Base-by-base conservation (phyloP, 768 basidiomycete genomes). In the Trametes cubensis region DNA sequence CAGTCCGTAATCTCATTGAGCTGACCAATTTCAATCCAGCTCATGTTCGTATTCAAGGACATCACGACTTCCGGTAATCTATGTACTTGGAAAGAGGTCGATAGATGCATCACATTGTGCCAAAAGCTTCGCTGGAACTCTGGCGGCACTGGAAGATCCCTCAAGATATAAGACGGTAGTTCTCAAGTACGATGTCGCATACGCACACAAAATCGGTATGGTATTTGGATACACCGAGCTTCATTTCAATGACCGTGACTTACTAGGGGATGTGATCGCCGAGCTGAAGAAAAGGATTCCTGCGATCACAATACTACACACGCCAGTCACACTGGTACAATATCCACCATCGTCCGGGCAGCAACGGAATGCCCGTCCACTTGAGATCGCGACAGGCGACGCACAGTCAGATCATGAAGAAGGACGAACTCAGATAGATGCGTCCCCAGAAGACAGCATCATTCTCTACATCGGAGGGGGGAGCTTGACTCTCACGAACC, bases 61-160 rank as follows among this genome's bases (percentile, higher is more conserved):
- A 13, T 92, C 90, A 23, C 85, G 94, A 17, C 74, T 98, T 0
- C 94, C 95, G 0, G 90, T 95, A 2, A 83, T 95, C 34, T 98
- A 96, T 72, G 85, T 98, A 39, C 94, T 98, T 70, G 94, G 94
- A 0, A 87, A 88, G 67, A 86, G 87, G 60, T 64, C 75, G 0
- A 74, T 97, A 38, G 85, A 93, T 63, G 72, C 84, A 0, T 73
- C 78, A 4, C 71, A 79, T 60, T 89, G 86, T 63, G 76, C 80
- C 11, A 66, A 73, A 14, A 73, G 76, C 46, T 66, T 90, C 15
- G 53, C 75, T 18, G 70, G 72, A 18, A 65, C 77, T 14, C 69
- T 83, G 25, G 65, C 48, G 4, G 50, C 60, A 48, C 11, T 20
- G 11, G 47, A 62, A 30, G 28, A 30, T 5, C 4, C 26, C 41